Conservation (phyloP, 495 filamentous ascomycete species). For the Aspergillus hancockii region DNA sequence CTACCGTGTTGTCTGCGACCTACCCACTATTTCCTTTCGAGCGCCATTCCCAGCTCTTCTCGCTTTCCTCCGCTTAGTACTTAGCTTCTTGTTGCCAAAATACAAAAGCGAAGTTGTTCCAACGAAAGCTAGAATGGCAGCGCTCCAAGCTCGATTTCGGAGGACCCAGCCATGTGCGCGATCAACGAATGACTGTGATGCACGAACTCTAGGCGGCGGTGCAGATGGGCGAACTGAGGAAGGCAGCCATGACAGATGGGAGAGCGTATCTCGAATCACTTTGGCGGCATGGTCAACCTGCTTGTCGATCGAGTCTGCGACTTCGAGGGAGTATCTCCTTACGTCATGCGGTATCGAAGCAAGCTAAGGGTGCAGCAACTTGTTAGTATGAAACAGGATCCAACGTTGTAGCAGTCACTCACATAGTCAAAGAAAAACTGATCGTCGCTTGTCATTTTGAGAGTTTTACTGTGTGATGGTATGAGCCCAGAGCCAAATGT, state of each 20-base stretch:
- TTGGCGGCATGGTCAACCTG: conserved; percentile 71
- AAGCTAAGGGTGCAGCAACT: conserved; percentile 49
- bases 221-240: conserved; percentile 62
- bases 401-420: conserved; percentile 18
- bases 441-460: conserved; percentile 53
- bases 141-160: conserved; percentile 67
- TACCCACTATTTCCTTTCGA: conserved; percentile 79
- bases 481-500: neutral
- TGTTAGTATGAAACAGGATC: neutral
- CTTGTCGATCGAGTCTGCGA: conserved; percentile 75
- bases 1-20: conserved; percentile 16
- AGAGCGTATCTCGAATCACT: conserved; percentile 61
- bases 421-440: conserved; percentile 54
- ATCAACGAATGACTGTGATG: conserved; percentile 38
- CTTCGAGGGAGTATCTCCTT: conserved; percentile 59
- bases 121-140: conserved; percentile 65
- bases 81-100: conserved; percentile 59
- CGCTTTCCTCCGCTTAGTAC: conserved; percentile 70
- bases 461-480: conserved; percentile 10
- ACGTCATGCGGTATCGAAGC: conserved; percentile 72
- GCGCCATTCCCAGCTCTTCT: conserved; percentile 79
- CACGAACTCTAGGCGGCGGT: conserved; percentile 45
- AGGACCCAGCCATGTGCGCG: conserved; percentile 61
- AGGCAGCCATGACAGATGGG: conserved; percentile 68
- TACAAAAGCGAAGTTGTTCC: conserved; percentile 68